A percentile compares a stretch with the other conserved stretches of the same genome.
phyloP scores from a whole-genome alignment of 805 yeast species.

The Schizosaccharomyces cryophilus region DNA sequence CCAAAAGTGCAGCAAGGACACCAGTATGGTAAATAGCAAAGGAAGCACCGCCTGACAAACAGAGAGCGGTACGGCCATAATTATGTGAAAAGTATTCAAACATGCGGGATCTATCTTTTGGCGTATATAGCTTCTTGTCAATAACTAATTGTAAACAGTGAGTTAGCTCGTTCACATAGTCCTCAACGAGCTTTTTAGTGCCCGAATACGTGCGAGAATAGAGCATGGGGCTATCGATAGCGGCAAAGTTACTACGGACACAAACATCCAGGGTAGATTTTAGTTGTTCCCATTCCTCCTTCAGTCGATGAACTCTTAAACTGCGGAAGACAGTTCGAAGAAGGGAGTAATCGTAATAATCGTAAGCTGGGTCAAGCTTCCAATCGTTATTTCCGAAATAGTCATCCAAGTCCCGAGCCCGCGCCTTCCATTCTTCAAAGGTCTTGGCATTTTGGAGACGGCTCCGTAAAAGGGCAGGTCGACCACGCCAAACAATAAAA shows the following conservation, averaged over 20 bases:
- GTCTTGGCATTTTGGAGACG: conserved; percentile 24
- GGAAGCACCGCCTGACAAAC: conserved; percentile 59
- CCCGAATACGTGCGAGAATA: conserved; percentile 59
- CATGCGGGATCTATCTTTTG: conserved; percentile 23
- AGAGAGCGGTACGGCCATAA: conserved; percentile 47
- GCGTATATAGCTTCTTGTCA: conserved; percentile 17
- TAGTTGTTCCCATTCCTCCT: conserved; percentile 21
- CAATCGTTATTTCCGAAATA: conserved; percentile 36
- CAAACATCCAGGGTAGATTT: conserved; percentile 38
- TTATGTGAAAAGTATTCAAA: conserved; percentile 36
- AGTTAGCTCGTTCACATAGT: conserved; percentile 22
- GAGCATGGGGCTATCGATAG: conserved; percentile 44
- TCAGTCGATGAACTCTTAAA: conserved; percentile 17
- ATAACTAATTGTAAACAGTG: conserved; percentile 15
- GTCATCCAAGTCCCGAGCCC: conserved; percentile 33
- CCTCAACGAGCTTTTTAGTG: conserved; percentile 34
- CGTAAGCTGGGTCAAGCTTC: conserved; percentile 35
- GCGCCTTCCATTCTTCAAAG: conserved; percentile 37
- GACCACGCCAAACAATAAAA: conserved; percentile 35
- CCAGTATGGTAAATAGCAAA: conserved; percentile 63
- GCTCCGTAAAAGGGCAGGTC: conserved; percentile 24
- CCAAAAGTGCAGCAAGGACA: conserved; percentile 42
- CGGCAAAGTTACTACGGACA: conserved; percentile 45
- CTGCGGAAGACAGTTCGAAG: conserved; percentile 24
- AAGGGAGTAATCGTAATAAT: conserved; percentile 37